Evolutionary conservation across 1,284 basidiomycete genomes (phyloP).

Genomic region (Caloboletus firmus): DNA sequence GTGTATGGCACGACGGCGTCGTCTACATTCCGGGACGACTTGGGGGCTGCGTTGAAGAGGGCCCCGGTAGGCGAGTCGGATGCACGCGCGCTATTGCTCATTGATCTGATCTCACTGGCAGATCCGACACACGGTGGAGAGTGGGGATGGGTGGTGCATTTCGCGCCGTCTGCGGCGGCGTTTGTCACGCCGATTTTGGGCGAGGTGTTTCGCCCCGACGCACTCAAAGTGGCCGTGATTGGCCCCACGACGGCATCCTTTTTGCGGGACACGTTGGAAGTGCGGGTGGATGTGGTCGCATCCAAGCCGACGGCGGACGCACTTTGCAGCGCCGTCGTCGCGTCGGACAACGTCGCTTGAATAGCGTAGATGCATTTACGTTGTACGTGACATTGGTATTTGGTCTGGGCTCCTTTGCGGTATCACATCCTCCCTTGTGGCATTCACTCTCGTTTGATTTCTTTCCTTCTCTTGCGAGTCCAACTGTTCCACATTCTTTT

Average conservation of each 20-base stretch:
- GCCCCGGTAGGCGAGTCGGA: constrained; percentile 30
- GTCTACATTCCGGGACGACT: constrained; percentile 47
- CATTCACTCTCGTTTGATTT: background rate
- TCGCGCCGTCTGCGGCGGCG: constrained; percentile 70
- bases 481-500: constrained; percentile 23
- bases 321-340: constrained; percentile 42
- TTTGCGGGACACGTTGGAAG: constrained; percentile 44
- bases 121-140: background rate
- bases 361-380: constrained; percentile 11
- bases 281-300: constrained; percentile 55
- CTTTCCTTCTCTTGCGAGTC: background rate
- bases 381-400: constrained; percentile 8
- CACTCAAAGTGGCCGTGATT: constrained; percentile 54
- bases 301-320: constrained; percentile 56
- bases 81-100: background rate
- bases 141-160: constrained; percentile 70
- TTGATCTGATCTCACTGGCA: background rate
- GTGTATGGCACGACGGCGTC: constrained; percentile 69
- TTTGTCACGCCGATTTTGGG: constrained; percentile 54
- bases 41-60: constrained; percentile 39
- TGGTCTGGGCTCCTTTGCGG: background rate
- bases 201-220: constrained; percentile 41
- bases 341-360: constrained; percentile 15
- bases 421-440: background rate
- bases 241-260: constrained; percentile 64